Evolutionary conservation across 441 rosid species (phyloP).

Genomic region (Populus hybrid): DNA sequence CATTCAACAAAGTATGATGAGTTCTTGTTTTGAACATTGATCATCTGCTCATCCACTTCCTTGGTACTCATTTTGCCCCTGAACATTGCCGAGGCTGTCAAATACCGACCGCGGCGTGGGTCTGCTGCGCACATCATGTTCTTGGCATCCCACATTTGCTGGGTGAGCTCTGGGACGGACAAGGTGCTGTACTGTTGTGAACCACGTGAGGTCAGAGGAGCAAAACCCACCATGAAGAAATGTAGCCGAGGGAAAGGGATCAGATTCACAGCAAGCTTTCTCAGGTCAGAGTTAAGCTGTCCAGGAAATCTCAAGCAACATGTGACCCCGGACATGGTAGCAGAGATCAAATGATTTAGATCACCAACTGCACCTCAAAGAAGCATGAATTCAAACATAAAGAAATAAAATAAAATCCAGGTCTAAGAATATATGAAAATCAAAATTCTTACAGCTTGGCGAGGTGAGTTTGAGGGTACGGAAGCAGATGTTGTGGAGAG

Average conservation of each 20-base stretch:
- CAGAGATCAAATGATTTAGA: slow-evolving; percentile 3
- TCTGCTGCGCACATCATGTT: slow-evolving; percentile 6
- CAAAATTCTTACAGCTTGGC: neutral
- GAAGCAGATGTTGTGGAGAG: neutral
- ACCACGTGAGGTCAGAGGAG: too few species aligned
- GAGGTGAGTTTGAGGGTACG: slow-evolving; percentile 2
- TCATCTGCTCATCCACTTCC: too few species aligned
- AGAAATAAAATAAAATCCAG: neutral
- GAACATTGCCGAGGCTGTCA: slow-evolving; percentile 12
- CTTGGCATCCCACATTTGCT: slow-evolving; percentile 3
- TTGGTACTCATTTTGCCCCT: too few species aligned
- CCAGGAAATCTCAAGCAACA: slow-evolving; percentile 3
- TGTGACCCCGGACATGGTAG: neutral
- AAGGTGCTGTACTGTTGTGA: too few species aligned
- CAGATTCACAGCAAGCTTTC: slow-evolving; percentile 1
- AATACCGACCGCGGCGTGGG: neutral
- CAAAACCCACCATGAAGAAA: neutral
- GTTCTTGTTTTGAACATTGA: too few species aligned
- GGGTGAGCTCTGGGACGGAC: neutral
- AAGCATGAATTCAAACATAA: neutral
- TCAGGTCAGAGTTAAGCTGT: slow-evolving; percentile 8
- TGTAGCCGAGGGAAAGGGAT: slow-evolving; percentile 3
- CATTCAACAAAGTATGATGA: too few species aligned
- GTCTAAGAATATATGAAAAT: neutral
- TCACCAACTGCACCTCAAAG: neutral